phyloP scores from a whole-genome alignment of 257 asterid genomes.

The Scutellaria baicalensis region DNA sequence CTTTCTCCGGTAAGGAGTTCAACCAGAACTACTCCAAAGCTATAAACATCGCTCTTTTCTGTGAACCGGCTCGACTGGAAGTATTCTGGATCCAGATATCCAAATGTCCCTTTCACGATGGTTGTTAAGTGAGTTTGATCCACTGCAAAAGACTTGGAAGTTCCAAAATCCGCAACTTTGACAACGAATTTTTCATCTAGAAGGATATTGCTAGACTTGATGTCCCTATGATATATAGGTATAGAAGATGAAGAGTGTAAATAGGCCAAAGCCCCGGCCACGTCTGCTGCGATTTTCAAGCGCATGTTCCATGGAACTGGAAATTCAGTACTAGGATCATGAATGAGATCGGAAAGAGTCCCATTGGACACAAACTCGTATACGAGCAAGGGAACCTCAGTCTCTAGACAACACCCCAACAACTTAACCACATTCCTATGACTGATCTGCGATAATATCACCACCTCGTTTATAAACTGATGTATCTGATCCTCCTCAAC shows the following conservation, averaged over 20 bases:
- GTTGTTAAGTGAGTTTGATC: constrained; percentile 27
- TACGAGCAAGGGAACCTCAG: constrained; percentile 15
- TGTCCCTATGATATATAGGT: constrained; percentile 18
- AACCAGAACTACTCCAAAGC: constrained; percentile 22
- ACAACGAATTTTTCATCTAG: constrained; percentile 10
- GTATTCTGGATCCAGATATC: constrained; percentile 23
- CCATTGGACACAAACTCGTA: constrained; percentile 15
- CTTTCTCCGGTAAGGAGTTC: constrained; percentile 13
- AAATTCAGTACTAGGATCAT: background rate
- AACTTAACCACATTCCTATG: constrained; percentile 19
- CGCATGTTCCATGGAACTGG: constrained; percentile 9
- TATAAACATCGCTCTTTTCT: constrained; percentile 23
- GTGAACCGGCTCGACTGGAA: constrained; percentile 12
- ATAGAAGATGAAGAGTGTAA: constrained; percentile 17
- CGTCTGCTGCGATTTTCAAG: constrained; percentile 12
- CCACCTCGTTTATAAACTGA: constrained; percentile 6
- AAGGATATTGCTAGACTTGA: constrained; percentile 17
- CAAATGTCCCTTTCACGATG: constrained; percentile 18
- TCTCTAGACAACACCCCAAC: constrained; percentile 22
- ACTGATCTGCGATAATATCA: constrained; percentile 17
- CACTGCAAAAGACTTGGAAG: constrained; percentile 3
- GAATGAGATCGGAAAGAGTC: constrained; percentile 14
- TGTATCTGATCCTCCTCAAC: background rate
- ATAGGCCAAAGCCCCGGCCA: constrained; percentile 17
- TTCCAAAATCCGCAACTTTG: constrained; percentile 11